A percentile compares a stretch with the other conserved stretches of the same genome.
Conservation (phyloP, 306 rosid genomes). For the Trifolium dubium region DNA sequence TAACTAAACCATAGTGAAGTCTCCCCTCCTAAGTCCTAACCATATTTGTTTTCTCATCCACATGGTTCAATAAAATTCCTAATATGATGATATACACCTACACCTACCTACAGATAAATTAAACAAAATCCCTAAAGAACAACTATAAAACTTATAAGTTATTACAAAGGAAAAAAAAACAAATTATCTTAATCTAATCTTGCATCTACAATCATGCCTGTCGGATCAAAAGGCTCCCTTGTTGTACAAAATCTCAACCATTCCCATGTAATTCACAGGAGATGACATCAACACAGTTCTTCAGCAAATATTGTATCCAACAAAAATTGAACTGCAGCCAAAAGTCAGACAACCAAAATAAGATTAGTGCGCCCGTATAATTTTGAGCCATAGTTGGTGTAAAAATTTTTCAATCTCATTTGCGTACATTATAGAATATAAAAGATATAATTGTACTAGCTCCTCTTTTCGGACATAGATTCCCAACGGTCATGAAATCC, state of each 20-base stretch:
- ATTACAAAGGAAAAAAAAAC: background rate
- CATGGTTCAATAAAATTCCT: background rate
- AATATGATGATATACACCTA: background rate
- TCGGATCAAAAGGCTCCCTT: conserved; percentile 29
- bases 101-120: background rate
- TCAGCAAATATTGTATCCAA: conserved; percentile 70
- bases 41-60: no score
- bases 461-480: background rate
- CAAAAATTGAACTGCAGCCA: conserved; percentile 58
- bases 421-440: background rate
- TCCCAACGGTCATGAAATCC: background rate
- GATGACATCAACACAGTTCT: conserved; percentile 48
- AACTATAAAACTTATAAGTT: background rate
- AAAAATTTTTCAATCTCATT: background rate
- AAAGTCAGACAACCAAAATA: conserved; percentile 17
- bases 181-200: background rate
- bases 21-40: no score
- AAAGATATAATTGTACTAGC: background rate
- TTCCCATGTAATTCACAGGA: conserved; percentile 11
- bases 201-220: conserved; percentile 20
- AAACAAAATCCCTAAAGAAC: background rate
- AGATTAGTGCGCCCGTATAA: background rate
- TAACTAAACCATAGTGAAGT: no score
- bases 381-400: background rate
- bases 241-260: conserved; percentile 27